Evolutionary conservation across 495 filamentous ascomycete species (phyloP), one percentile per base, ranked within the genome.

Genomic region (Penicillium simplicissimum): DNA sequence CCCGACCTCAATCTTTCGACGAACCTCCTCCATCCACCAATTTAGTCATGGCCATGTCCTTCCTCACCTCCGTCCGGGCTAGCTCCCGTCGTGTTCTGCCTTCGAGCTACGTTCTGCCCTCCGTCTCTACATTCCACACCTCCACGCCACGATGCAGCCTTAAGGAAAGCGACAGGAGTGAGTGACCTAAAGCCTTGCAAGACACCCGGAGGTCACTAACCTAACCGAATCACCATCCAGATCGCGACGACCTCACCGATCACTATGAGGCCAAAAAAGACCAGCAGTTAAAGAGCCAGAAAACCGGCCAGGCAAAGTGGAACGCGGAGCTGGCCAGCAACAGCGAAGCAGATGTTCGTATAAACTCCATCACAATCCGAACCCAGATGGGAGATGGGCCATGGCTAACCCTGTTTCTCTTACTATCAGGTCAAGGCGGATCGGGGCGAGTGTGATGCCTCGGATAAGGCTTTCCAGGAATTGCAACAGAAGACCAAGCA

Each of bases 221-320:
- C 37, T 57, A 63, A 65, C 60, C 28, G n/a, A 59, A 21, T 14
- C 8, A 10, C 11, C 13, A 19, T 35, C 28, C 21, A 80, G 79
- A 77, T 64, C 73, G 75, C 36, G 79, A 80, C 0, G 59, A 80
- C 28, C 69, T 81, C 8, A 56, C 71, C 47, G 52, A 67, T 3
- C 70, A 84, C 65, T 84, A 86, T 59, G 90, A 94, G 66, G 69
- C 80, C 51, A 82, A 93, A 66, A 96, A 96, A 79, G 75, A 90
- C 49, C 85, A 91, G 52, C 82, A 84, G 37, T 62, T 96, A 57
- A 74, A 81, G 68, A 87, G 87, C 77, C 81, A 86, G 55, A 90
- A 90, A 76, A 77, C 85, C 13, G 93, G 93, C 21, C 87, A 88
- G 74, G 90, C 80, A 13, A 83, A 92, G 64, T 96, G 93, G 93